Conservation (phyloP, 208 protist genomes). For the Herpetomonas tarakana region DNA sequence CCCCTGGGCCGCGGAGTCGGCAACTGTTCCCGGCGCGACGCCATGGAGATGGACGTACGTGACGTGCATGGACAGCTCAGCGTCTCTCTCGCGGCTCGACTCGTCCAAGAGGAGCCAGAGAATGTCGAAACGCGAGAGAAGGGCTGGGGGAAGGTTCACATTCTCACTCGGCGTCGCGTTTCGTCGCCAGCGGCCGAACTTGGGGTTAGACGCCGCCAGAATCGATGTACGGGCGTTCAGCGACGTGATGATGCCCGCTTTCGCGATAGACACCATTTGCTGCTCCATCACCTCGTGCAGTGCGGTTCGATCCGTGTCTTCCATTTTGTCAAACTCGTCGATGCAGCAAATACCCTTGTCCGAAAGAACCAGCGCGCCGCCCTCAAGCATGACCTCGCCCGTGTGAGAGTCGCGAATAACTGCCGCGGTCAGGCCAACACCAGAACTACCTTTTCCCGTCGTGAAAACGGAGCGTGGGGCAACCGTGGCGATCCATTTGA, state of each 20-base stretch:
- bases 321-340: slow-evolving; percentile 99
- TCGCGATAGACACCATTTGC: slow-evolving; percentile 99
- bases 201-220: slow-evolving; percentile 98
- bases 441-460: slow-evolving; percentile 97
- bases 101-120: slow-evolving; percentile 92
- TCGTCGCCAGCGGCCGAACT: slow-evolving; percentile 95
- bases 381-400: slow-evolving; percentile 94
- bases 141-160: slow-evolving; percentile 97
- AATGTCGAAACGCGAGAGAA: slow-evolving; percentile 98
- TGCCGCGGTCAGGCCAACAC: slow-evolving; percentile 99
- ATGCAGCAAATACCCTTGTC: slow-evolving; percentile 99
- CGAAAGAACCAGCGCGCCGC: slow-evolving; percentile 96
- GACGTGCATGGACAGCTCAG: slow-evolving; percentile 94
- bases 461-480: slow-evolving; percentile 98
- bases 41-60: slow-evolving; percentile 85
- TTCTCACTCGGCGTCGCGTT: slow-evolving; percentile 94
- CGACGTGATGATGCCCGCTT: slow-evolving; percentile 99
- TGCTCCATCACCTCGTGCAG: slow-evolving; percentile 99
- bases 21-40: slow-evolving; percentile 59
- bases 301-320: slow-evolving; percentile 94
- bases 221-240: slow-evolving; percentile 98
- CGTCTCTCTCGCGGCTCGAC: slow-evolving; percentile 87
- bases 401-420: slow-evolving; percentile 97
- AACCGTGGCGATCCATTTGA: slow-evolving; percentile 97
- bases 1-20: slow-evolving; percentile 37